Conservation (phyloP, 495 filamentous ascomycete species). For the Daldinia caldariorum region DNA sequence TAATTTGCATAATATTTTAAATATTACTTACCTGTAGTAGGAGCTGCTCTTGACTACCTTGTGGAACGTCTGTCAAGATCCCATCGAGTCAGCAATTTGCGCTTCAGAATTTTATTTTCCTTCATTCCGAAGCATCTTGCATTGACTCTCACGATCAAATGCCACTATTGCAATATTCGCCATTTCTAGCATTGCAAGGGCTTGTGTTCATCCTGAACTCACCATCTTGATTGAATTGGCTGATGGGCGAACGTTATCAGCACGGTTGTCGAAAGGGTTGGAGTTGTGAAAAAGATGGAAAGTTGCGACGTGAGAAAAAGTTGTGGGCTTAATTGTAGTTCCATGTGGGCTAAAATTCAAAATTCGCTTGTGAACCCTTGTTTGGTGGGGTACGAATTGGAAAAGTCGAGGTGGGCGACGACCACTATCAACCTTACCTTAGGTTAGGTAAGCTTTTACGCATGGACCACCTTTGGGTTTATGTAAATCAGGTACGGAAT, state of each 20-base stretch:
- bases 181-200: conserved; percentile 45
- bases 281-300: conserved; percentile 38
- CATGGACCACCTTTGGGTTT: conserved; percentile 10
- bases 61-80: conserved; percentile 80
- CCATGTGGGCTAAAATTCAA: conserved; percentile 49
- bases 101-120: conserved; percentile 76
- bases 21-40: conserved; percentile 86
- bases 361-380: conserved; percentile 45
- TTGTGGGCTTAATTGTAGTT: conserved; percentile 39
- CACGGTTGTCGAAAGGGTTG: conserved; percentile 47
- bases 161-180: conserved; percentile 43
- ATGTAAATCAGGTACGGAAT: not conserved
- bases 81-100: conserved; percentile 97
- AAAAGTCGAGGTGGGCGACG: conserved; percentile 39
- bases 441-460: not conserved
- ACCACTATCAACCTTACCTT: conserved; percentile 18
- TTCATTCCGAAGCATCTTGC: conserved; percentile 95
- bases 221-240: conserved; percentile 68
- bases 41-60: conserved; percentile 96
- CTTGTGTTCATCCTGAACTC: conserved; percentile 51
- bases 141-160: conserved; percentile 69
- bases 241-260: conserved; percentile 49
- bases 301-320: conserved; percentile 46
- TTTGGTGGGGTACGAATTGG: conserved; percentile 42
- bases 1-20: not conserved